Evolutionary conservation across 768 basidiomycete species (phyloP), one percentile per base, ranked within the genome.

Genomic region (Naganishia vishniacii): DNA sequence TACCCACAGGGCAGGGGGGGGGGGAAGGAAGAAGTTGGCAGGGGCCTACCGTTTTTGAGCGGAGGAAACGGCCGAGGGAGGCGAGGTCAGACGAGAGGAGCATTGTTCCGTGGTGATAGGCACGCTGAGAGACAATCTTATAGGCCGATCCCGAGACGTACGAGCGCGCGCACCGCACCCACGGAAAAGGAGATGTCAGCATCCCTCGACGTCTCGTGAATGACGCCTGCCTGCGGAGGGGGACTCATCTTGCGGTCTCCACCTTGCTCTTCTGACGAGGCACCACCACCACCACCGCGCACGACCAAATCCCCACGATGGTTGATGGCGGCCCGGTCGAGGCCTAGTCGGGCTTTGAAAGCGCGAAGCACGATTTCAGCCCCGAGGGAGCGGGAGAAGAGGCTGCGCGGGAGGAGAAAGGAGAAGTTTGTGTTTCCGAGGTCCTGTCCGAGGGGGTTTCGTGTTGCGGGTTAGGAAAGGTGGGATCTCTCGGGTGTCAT

Each of bases 101-200:
- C 95, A 99, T 99, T 16, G 95, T 99, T 0, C 95, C 95, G 70
- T 99, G 95, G 70, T 98, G 94, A 78, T 97, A 98, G 7, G 92
- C 91, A 29, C 95, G 82, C 59, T 85, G 84, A 69, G 85, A 88
- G 46, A 88, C 86, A 61, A 99, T 89, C 79, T 95, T 97, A 80
- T 95, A 99, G 12, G 95, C 95, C 9, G 92, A 97, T 44, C 95
- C 95, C 48, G 94, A 98, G 66, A 97, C 87, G 91, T 98, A 48
- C 18, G 9, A 32, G 48, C 25, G n/a, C n/a, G n/a, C n/a, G n/a
- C n/a, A n/a, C n/a, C n/a, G n/a, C n/a, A n/a, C 61, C 15, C 46
- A 61, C 29, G n/a, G 20, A 6, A n/a, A n/a, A n/a, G n/a, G n/a
- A n/a, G n/a, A n/a, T n/a, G n/a, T 13, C 48, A 41, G 47, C 5